Base-by-base conservation (phyloP, 2,329 filamentous ascomycete species). In the Exophiala alcalophila region DNA sequence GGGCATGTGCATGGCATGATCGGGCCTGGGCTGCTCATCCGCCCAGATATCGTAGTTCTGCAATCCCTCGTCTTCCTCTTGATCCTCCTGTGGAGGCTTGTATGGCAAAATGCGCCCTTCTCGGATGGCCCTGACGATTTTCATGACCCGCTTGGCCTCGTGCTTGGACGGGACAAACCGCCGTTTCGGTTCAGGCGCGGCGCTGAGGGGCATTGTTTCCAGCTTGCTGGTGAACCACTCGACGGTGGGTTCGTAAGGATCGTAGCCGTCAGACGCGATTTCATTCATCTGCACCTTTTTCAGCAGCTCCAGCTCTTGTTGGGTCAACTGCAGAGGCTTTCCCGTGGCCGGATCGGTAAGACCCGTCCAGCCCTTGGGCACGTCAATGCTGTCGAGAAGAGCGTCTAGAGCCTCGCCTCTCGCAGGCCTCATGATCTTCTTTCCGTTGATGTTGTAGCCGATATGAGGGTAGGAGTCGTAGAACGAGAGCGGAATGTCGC, bases 391-490 rank as follows among this genome's bases (percentile, higher is more conserved):
- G 59, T 98, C 91, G 7, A 98, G 74, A 29, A 98, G 75, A 9
- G 89, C 88, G 71, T 98, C 92, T 21, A 98, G 71, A 24, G 92
- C 92, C 63, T 95, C 85, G 38, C 91, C 91, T 56, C 89, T 91
- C 3, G 94, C 92, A 5, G 92, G 92, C 38, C 92, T 84, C 82
- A 95, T 86, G 53, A 98, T 95, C 66, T 86, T 94, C 77, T 94
- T 96, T 65, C 92, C 92, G 65, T 98, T 94, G 70, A 98, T 97
- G 59, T 96, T 87, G 68, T 98, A 98, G 47, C 92, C 92, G 62
- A 98, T 96, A 64, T 98, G 92, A 36, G 92, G 92, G 63, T 96
- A 98, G 24, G 87, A 85, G 64, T 98, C 92, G 71, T 98, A 98
- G 68, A 95, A 97, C 3, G 86, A 84, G 35, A 97, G 71, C 4